phyloP scores from a whole-genome alignment of 2,329 filamentous ascomycete species.

The Claviceps sp. region DNA sequence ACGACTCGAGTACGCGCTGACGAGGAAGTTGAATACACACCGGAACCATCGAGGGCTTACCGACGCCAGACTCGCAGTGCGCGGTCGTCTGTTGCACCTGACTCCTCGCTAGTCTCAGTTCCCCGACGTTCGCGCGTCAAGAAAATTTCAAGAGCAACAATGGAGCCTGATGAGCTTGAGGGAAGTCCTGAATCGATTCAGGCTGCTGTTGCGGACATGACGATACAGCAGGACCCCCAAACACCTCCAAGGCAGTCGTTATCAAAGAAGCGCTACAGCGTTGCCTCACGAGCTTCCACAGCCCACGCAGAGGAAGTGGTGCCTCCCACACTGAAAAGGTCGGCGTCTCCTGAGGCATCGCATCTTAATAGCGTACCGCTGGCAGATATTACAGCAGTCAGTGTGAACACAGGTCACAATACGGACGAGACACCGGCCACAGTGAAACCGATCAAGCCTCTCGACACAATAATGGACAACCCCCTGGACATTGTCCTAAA shows the following conservation, averaged over 20 bases:
- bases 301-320: conserved; percentile 25
- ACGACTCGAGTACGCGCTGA: conserved; percentile 40
- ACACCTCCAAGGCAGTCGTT: conserved; percentile 28
- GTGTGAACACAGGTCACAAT: conserved; percentile 35
- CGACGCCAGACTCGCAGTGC: conserved; percentile 34
- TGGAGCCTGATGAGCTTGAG: conserved; percentile 12
- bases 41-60: conserved; percentile 47
- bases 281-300: conserved; percentile 27
- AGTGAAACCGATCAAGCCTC: conserved; percentile 59
- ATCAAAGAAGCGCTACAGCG: conserved; percentile 56
- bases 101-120: conserved; percentile 35
- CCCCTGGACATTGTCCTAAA: conserved; percentile 92
- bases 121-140: conserved; percentile 25
- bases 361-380: conserved; percentile 44
- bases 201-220: conserved; percentile 19
- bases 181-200: conserved; percentile 17
- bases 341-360: conserved; percentile 42
- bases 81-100: conserved; percentile 27
- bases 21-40: conserved; percentile 66
- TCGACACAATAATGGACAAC: conserved; percentile 67
- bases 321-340: conserved; percentile 35
- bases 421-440: conserved; percentile 23
- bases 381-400: conserved; percentile 57
- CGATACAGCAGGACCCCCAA: conserved; percentile 20
- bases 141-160: conserved; percentile 15